Evolutionary conservation across 2,329 filamentous ascomycete genomes (phyloP), one percentile per base, ranked within the genome.

Genomic region (Albophoma yamanashiensis): DNA sequence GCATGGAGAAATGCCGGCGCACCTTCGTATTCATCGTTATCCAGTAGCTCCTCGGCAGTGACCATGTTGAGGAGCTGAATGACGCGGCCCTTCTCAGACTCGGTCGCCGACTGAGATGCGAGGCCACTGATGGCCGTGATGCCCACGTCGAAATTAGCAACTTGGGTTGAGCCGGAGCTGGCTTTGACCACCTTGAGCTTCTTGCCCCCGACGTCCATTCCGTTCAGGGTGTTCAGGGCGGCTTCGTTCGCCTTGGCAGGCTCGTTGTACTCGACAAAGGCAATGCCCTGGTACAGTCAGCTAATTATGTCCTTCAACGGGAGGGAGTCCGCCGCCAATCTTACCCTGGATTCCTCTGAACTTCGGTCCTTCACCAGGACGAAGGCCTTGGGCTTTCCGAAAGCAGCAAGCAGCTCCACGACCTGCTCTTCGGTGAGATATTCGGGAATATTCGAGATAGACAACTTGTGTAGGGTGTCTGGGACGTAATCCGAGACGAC

Each of bases 61-160:
- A 99, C 93, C 94, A 99, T 99, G 78, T 99, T 99, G 70, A 99
- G 84, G 63, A 99, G 79, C 75, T 96, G 93, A 62, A 99, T 74
- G 20, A 99, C 93, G 60, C 90, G 85, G 65, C 89, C 89, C 62
- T 88, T 86, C 66, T 96, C 92, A 40, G 89, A 79, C 62, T 92
- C 89, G 60, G 82, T 82, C 43, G 89, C 89, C 3, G 87, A 91
- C 25, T 94, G 96, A 61, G 93, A 92, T 43, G 94, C 94, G 67
- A 99, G 89, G 84, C 97, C 92, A 57, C 92, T 96, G 87, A 99
- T 97, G 64, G 94, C 94, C 67, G 94, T 95, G 63, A 99, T 93
- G 59, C 93, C 91, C 82, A 97, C 95, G 70, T 99, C 94, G 47
- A 96, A 83, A 64, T 92, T 92, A 55, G 90, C 82, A 27, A 92